These are phyloP conservation scores for Penicillium cosmopolitanum DNA, from an alignment of 495 filamentous ascomycete species.

Conservation along the genomic window DNA sequence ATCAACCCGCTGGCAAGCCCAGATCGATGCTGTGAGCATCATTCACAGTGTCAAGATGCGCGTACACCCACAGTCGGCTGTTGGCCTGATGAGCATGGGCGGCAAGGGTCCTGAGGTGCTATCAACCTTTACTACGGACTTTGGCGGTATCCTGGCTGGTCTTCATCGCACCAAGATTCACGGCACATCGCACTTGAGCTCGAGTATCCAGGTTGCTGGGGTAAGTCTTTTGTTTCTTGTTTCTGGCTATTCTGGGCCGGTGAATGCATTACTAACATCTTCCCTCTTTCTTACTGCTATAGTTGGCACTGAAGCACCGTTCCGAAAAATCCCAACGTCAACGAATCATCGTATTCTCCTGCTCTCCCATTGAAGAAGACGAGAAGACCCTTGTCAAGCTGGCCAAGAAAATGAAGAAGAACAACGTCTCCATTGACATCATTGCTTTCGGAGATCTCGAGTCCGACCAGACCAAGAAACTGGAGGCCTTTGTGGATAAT, in stretches of 20 bases:
- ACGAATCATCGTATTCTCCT: constrained; percentile 94
- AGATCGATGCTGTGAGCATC: constrained; percentile 91
- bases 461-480: constrained; percentile 87
- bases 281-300: constrained; percentile 6
- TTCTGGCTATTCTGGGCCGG: not conserved
- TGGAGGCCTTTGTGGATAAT: constrained; percentile 88
- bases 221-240: constrained; percentile 56
- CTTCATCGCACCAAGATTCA: constrained; percentile 93
- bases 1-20: constrained; percentile 93
- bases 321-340: constrained; percentile 95
- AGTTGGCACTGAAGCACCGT: constrained; percentile 97
- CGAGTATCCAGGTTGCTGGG: constrained; percentile 90
- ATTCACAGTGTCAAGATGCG: constrained; percentile 93
- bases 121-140: constrained; percentile 91
- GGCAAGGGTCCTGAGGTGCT: constrained; percentile 95
- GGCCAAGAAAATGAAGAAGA: constrained; percentile 98
- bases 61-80: constrained; percentile 93
- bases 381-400: constrained; percentile 87
- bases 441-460: constrained; percentile 92
- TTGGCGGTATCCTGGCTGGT: constrained; percentile 91
- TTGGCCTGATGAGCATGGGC: constrained; percentile 98
- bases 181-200: constrained; percentile 82
- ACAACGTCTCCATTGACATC: constrained; percentile 87
- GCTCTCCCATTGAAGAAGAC: constrained; percentile 85
- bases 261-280: constrained; percentile 1